Conservation (phyloP, 139 green algal species). For the Chlamydomonas incerta region DNA sequence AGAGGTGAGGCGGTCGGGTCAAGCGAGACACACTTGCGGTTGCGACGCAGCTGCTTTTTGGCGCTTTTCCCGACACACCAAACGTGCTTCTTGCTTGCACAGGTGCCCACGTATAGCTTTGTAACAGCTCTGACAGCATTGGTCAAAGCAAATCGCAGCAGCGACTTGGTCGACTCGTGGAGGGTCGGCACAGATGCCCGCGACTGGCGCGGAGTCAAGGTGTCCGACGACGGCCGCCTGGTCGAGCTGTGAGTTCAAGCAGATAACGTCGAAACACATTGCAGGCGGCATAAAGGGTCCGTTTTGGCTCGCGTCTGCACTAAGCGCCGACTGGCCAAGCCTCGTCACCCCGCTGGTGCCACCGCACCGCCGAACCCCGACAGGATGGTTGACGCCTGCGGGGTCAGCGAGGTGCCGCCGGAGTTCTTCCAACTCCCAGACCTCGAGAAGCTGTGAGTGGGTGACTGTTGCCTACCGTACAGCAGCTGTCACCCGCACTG, state of each 20-base stretch:
- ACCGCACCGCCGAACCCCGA: no score
- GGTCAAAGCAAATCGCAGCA: not conserved
- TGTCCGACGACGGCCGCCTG: slow-evolving; percentile 7
- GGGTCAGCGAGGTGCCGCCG: slow-evolving; percentile 38
- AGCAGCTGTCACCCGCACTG: not conserved
- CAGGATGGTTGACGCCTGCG: slow-evolving; percentile 59
- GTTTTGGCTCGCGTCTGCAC: not conserved
- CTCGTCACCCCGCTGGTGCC: no score
- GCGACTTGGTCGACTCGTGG: slow-evolving; percentile 10
- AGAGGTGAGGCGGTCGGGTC: not conserved
- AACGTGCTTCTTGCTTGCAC: not conserved
- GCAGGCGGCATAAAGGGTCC: not conserved
- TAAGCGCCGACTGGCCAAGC: not conserved
- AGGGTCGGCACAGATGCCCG: not conserved
- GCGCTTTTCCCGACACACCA: not conserved
- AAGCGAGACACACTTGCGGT: not conserved
- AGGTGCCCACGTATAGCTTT: slow-evolving; percentile 18
- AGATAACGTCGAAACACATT: no score
- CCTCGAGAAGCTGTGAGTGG: slow-evolving; percentile 49
- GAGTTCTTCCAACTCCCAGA: slow-evolving; percentile 31
- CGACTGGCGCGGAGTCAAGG: slow-evolving; percentile 26
- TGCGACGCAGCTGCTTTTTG: not conserved
- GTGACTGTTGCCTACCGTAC: not conserved
- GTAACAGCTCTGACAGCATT: not conserved
- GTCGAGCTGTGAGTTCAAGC: slow-evolving; percentile 25